phyloP scores from a whole-genome alignment of 139 green algal genomes.

The Picochlorum costavermella region DNA sequence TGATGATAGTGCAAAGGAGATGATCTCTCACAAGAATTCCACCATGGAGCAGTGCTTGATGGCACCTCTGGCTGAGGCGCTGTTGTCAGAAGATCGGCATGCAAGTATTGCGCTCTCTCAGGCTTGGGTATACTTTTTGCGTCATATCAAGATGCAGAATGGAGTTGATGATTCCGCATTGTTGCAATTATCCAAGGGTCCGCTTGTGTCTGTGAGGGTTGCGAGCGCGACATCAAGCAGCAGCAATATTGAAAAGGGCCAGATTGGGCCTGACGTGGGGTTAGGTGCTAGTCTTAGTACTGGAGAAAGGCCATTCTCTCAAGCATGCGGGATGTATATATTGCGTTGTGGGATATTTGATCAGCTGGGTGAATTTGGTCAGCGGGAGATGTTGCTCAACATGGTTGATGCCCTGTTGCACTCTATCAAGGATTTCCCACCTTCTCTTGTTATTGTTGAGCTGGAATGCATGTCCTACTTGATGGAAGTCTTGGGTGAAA shows the following conservation, averaged over 20 bases:
- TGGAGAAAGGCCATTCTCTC: conserved; percentile 45
- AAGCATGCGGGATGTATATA: conserved; percentile 72
- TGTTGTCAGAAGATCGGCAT: conserved; percentile 21
- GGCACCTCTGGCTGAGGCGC: conserved; percentile 51
- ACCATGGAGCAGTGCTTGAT: conserved; percentile 38
- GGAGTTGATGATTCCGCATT: conserved; percentile 28
- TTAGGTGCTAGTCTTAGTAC: conserved; percentile 24
- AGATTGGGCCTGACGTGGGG: conserved; percentile 19
- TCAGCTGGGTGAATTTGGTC: conserved; percentile 54
- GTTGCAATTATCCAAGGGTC: conserved; percentile 42
- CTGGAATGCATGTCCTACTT: conserved; percentile 58
- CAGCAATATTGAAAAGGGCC: conserved; percentile 8
- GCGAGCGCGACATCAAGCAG: conserved; percentile 12
- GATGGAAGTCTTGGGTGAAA: conserved; percentile 69
- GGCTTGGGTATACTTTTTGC: conserved; percentile 53
- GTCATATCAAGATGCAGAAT: conserved; percentile 1
- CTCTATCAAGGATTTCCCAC: conserved; percentile 1
- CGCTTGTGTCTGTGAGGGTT: conserved; percentile 21
- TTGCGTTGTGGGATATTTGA: conserved; percentile 63
- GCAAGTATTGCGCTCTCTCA: conserved; percentile 34
- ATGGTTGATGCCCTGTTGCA: conserved; percentile 39
- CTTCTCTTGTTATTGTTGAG: conserved; percentile 42
- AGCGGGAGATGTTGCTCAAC: conserved; percentile 46
- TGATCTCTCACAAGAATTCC: conserved; percentile 26
- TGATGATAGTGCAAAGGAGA: conserved; percentile 17